phyloP scores from a whole-genome alignment of 352 stramenopile species.

The Phytophthora pisi region DNA sequence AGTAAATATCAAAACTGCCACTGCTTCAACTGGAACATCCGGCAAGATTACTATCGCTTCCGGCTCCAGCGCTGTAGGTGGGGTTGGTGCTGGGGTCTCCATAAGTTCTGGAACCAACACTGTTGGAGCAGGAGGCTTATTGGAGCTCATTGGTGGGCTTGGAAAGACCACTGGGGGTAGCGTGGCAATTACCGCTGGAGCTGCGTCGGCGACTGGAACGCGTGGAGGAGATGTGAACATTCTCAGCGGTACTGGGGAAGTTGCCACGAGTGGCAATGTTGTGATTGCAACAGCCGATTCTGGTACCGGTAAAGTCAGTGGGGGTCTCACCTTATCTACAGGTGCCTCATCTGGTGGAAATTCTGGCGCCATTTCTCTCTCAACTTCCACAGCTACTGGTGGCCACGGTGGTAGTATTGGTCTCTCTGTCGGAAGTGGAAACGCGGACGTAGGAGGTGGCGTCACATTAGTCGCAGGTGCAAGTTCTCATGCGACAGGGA shows the following conservation, averaged over 20 bases:
- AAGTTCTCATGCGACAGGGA: constrained; percentile 19
- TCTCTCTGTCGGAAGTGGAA: constrained; percentile 27
- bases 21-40: constrained; percentile 23
- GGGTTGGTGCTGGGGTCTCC: constrained; percentile 9
- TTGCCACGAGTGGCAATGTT: constrained; percentile 31
- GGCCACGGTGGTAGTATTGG: constrained; percentile 36
- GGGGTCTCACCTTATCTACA: constrained; percentile 32
- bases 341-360: constrained; percentile 25
- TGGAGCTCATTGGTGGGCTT: constrained; percentile 19
- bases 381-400: constrained; percentile 20
- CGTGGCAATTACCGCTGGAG: constrained; percentile 19
- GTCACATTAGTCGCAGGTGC: constrained; percentile 33
- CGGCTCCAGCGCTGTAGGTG: constrained; percentile 6
- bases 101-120: constrained; percentile 17
- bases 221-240: constrained; percentile 25
- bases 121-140: constrained; percentile 13
- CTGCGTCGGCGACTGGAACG: constrained; percentile 8
- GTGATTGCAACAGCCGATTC: constrained; percentile 28
- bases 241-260: constrained; percentile 13
- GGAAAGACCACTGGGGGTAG: constrained; percentile 16
- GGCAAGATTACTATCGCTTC: constrained; percentile 23
- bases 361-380: constrained; percentile 38
- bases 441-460: constrained; percentile 10
- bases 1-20: constrained; percentile 23
- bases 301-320: constrained; percentile 27